Evolutionary conservation across 768 basidiomycete genomes (phyloP).

Genomic region (Lentinula guzmanii): DNA sequence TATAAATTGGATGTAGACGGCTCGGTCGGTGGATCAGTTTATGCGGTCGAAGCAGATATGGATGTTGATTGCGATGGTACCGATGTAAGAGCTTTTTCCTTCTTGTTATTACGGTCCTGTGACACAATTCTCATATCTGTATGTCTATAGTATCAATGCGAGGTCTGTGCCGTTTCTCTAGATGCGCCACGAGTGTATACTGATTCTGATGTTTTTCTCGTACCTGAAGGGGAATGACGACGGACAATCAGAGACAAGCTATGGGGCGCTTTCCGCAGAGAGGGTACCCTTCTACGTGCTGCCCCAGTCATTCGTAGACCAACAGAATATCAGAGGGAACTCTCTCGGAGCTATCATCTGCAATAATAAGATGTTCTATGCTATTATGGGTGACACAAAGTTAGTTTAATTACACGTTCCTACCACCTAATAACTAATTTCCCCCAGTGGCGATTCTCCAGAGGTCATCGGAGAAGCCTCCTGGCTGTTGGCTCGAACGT

Average conservation of each 20-base stretch:
- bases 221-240: conserved; percentile 13
- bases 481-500: conserved; percentile 17
- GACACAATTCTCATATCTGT: neutral
- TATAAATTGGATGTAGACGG: conserved; percentile 14
- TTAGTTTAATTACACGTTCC: neutral
- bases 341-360: conserved; percentile 20
- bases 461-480: conserved; percentile 21
- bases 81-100: conserved; percentile 8
- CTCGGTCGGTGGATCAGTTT: conserved; percentile 10
- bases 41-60: conserved; percentile 20
- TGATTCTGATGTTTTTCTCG: neutral
- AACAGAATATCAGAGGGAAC: conserved; percentile 11
- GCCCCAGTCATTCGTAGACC: conserved; percentile 13
- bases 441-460: conserved; percentile 15
- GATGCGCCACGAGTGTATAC: too few species aligned
- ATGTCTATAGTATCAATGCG: neutral
- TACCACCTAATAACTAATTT: neutral
- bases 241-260: conserved; percentile 17
- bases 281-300: conserved; percentile 19
- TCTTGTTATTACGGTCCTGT: neutral
- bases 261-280: conserved; percentile 17
- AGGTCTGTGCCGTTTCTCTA: neutral
- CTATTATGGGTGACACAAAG: conserved; percentile 20
- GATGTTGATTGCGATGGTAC: conserved; percentile 20
- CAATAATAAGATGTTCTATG: conserved; percentile 20